phyloP scores from a whole-genome alignment of 495 filamentous ascomycete species.

The Bathelium albidoporum region DNA sequence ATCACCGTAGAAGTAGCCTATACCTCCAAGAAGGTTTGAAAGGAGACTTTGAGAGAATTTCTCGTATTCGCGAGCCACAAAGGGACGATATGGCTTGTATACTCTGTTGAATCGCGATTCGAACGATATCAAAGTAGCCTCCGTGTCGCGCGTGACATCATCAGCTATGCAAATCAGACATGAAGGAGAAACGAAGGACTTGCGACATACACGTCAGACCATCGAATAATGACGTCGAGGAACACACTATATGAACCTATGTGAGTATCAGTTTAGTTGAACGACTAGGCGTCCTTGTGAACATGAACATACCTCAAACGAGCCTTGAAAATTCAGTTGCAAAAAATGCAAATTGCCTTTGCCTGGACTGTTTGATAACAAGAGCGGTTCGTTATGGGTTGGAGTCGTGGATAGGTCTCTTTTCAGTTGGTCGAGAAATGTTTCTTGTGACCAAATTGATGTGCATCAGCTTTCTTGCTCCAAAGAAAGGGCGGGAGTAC shows the following conservation, averaged over 20 bases:
- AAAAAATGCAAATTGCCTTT: neutral
- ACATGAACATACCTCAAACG: neutral
- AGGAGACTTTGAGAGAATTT: slow-evolving; percentile 82
- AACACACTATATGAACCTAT: neutral
- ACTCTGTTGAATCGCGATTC: slow-evolving; percentile 59
- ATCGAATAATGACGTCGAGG: neutral
- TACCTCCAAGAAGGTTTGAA: slow-evolving; percentile 86
- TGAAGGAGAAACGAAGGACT: neutral
- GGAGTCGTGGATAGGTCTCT: neutral
- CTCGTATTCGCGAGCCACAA: slow-evolving; percentile 53
- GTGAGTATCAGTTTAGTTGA: neutral
- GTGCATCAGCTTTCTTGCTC: neutral
- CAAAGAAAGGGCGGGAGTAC: neutral
- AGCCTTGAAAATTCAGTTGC: neutral
- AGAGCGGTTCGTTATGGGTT: neutral
- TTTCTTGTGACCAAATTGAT: neutral
- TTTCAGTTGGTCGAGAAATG: neutral
- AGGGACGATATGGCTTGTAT: slow-evolving; percentile 72
- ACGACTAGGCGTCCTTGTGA: neutral
- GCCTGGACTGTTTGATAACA: neutral
- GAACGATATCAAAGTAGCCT: slow-evolving; percentile 56
- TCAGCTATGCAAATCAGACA: slow-evolving; percentile 21
- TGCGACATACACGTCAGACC: neutral
- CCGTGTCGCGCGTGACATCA: slow-evolving; percentile 64
- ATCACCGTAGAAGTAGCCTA: slow-evolving; percentile 89